These are phyloP conservation scores for Gossypium sturtianum DNA, from an alignment of 345 rosid genomes.

Conservation along the genomic window DNA sequence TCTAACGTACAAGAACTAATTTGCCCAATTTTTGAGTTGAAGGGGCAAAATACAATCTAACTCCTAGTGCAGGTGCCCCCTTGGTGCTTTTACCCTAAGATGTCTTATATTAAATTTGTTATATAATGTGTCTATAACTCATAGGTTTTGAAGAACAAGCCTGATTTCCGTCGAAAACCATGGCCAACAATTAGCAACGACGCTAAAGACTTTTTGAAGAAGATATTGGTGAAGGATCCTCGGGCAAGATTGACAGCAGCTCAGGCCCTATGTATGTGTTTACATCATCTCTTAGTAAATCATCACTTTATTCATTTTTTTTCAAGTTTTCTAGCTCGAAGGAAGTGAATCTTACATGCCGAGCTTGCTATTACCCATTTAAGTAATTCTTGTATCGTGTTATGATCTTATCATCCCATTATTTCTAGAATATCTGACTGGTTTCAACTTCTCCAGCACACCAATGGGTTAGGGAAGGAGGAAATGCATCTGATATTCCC, in stretches of 20 bases:
- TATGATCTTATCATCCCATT: neutral
- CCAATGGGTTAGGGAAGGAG: constrained; percentile 99
- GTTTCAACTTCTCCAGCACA: constrained; percentile 62
- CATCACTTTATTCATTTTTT: neutral
- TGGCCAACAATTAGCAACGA: constrained; percentile 85
- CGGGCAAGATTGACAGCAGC: constrained; percentile 91
- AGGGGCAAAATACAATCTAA: too few relatives aligned
- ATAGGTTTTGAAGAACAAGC: constrained; percentile 75
- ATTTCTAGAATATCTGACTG: constrained; percentile 13
- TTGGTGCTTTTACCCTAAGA: neutral
- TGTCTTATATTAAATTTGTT: neutral
- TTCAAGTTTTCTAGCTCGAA: neutral
- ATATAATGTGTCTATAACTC: neutral
- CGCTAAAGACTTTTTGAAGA: constrained; percentile 90
- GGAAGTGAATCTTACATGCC: neutral
- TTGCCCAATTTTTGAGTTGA: too few relatives aligned
- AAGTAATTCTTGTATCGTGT: neutral
- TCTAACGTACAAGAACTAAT: too few relatives aligned
- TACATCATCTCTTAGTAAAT: neutral
- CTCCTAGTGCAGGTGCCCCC: too few relatives aligned
- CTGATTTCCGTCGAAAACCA: constrained; percentile 89
- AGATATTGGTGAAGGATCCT: constrained; percentile 90
- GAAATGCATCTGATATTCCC: constrained; percentile 92
- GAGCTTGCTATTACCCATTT: neutral
- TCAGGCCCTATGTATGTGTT: constrained; percentile 81